Percentiles rank a stretch among this genome's conserved stretches.
Conservation (phyloP, 108 stramenopile genomes). For the Cyclotella choctawhatcheeana region DNA sequence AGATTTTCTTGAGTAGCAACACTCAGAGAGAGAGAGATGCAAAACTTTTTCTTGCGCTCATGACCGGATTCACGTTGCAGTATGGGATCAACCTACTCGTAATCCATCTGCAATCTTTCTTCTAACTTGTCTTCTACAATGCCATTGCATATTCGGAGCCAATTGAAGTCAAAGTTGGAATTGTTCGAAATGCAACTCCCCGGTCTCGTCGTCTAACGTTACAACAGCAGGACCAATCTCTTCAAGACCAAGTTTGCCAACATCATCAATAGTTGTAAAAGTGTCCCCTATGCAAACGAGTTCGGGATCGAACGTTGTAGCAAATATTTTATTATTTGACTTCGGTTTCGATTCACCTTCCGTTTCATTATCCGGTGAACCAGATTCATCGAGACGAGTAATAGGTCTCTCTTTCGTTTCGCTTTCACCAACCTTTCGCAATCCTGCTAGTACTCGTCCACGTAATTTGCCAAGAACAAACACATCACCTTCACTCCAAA, state of each 20-base stretch:
- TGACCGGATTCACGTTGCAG: too few species aligned
- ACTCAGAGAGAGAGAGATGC: too few species aligned
- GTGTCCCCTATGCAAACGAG: slow-evolving; percentile 49
- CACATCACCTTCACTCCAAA: slow-evolving; percentile 48
- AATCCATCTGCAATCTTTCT: too few species aligned
- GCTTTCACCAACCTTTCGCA: slow-evolving; percentile 8
- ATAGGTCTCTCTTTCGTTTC: not conserved
- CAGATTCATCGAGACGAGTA: not conserved
- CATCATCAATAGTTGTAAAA: slow-evolving; percentile 49
- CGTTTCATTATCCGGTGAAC: not conserved
- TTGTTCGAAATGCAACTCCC: slow-evolving; percentile 39
- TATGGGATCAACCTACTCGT: too few species aligned
- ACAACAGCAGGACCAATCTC: slow-evolving; percentile 43
- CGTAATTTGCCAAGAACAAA: slow-evolving; percentile 42
- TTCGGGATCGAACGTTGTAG: slow-evolving; percentile 50
- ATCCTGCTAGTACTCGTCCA: slow-evolving; percentile 47
- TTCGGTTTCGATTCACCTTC: not conserved
- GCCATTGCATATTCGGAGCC: too few species aligned
- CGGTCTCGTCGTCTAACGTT: slow-evolving; percentile 25
- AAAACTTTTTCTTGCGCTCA: too few species aligned
- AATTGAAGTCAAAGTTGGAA: not conserved
- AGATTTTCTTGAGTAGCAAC: too few species aligned
- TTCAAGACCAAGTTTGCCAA: slow-evolving; percentile 20
- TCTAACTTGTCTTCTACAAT: too few species aligned
- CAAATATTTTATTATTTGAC: slow-evolving; percentile 23